Percentiles rank a stretch among this genome's conserved stretches.
Evolutionary conservation across 2,329 filamentous ascomycete species (phyloP).

Genomic region (Calonectria pseudoturangicola): DNA sequence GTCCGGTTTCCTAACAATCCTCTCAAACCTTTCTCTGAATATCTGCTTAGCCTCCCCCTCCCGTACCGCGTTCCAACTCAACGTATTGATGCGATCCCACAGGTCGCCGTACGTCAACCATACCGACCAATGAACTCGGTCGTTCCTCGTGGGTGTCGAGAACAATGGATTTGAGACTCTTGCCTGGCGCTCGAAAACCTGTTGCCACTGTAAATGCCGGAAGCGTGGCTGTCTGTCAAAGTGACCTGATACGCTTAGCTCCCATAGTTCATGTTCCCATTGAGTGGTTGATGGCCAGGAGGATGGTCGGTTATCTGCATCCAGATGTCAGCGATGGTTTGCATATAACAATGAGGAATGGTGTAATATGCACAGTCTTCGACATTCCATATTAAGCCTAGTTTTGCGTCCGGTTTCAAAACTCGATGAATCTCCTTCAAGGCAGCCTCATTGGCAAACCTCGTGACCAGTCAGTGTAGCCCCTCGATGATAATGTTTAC

Average conservation of each 20-base stretch:
- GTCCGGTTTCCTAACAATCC: slow-evolving; percentile 70
- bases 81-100: slow-evolving; percentile 78
- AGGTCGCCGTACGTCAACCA: slow-evolving; percentile 76
- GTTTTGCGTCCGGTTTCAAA: slow-evolving; percentile 74
- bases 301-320: slow-evolving; percentile 77
- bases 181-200: slow-evolving; percentile 77
- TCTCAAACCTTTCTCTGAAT: slow-evolving; percentile 71
- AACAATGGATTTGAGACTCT: slow-evolving; percentile 70
- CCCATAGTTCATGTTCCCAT: slow-evolving; percentile 79
- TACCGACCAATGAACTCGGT: slow-evolving; percentile 61
- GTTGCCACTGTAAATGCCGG: slow-evolving; percentile 77
- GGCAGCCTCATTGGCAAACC: slow-evolving; percentile 80
- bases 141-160: slow-evolving; percentile 76
- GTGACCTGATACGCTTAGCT: slow-evolving; percentile 72
- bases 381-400: slow-evolving; percentile 84
- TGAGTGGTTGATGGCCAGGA: slow-evolving; percentile 72
- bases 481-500: slow-evolving; percentile 38
- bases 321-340: slow-evolving; percentile 20
- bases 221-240: slow-evolving; percentile 78
- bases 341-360: background rate
- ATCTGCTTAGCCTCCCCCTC: slow-evolving; percentile 68
- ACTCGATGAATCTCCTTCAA: slow-evolving; percentile 81
- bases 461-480: slow-evolving; percentile 52
- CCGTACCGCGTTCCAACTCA: slow-evolving; percentile 80
- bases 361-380: slow-evolving; percentile 75